These are phyloP conservation scores for Agaricus sinodeliciosus DNA, from an alignment of 768 basidiomycete genomes.

Conservation along the genomic window DNA sequence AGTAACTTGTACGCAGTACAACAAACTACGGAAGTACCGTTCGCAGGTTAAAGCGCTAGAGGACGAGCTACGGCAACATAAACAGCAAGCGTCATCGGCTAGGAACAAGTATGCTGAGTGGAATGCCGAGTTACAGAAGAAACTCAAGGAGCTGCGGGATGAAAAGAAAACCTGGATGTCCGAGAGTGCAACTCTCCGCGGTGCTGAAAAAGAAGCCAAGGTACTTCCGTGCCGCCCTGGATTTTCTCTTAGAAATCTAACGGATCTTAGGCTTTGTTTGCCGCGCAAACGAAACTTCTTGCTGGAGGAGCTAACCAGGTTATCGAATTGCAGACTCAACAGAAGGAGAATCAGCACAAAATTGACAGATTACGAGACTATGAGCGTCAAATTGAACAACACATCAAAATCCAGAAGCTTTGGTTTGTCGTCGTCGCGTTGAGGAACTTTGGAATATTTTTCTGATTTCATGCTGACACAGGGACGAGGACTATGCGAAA, in stretches of 20 bases:
- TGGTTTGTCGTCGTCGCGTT: constrained; percentile 47
- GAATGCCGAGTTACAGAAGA: constrained; percentile 76
- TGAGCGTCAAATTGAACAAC: constrained; percentile 81
- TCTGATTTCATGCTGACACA: constrained; percentile 19
- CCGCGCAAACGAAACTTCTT: constrained; percentile 61
- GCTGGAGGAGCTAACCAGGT: constrained; percentile 65
- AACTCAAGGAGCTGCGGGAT: constrained; percentile 66
- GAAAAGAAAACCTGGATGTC: constrained; percentile 73
- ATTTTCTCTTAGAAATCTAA: background rate
- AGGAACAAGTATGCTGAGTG: constrained; percentile 81
- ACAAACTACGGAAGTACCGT: constrained; percentile 75
- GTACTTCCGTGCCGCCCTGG: constrained; percentile 26
- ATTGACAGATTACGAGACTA: constrained; percentile 78
- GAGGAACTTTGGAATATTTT: background rate
- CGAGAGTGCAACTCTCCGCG: constrained; percentile 63
- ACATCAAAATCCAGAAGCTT: constrained; percentile 65
- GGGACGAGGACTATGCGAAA: constrained; percentile 70
- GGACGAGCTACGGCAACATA: constrained; percentile 65
- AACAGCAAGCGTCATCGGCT: constrained; percentile 61
- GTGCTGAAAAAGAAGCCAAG: constrained; percentile 64
- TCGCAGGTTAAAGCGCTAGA: constrained; percentile 61
- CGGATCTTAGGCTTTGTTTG: constrained; percentile 49
- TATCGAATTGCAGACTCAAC: constrained; percentile 66
- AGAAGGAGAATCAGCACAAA: constrained; percentile 76
- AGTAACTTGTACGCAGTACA: constrained; percentile 43